Base-by-base conservation (phyloP, 2,329 filamentous ascomycete genomes). In the Pseudocercospora vitis region DNA sequence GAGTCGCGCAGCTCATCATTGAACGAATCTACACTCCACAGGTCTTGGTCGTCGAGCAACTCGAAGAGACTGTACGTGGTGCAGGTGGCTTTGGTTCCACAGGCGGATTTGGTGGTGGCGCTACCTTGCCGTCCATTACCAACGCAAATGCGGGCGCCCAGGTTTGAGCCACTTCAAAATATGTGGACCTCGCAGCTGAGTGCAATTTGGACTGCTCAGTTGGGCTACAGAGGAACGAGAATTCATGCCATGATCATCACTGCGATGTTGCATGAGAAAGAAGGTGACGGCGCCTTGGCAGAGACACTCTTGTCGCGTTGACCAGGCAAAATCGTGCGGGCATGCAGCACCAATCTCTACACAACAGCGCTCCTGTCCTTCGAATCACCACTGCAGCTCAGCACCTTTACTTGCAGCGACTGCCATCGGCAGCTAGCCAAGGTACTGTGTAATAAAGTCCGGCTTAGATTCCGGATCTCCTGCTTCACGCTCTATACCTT, bases 1-100 rank as follows among this genome's bases (percentile, higher is more conserved):
- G 94, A 49, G 78, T 99, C 67, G 95, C 94, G 35, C 94, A 99
- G 79, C 81, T 99, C 63, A 84, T 99, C 61, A 78, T 99, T 52
- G 94, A 99, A 80, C 84, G 90, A 71, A 96, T 97, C 68, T 91
- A 88, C 68, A 97, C 91, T 23, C 92, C 94, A 2, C 89, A 95
- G 42, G 88, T 99, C 4, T 74, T 88, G n/a, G 91, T 95, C 67
- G 92, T 97, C 2, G 78, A 89, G 65, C 83, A 92, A 75, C 79
- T 99, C 53, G 89, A 92, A 67, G 89, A 91, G 76, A 97, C 89
- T 68, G 90, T 95, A 8, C 81, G 94, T 35, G 94, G 94, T 21
- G 90, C 86, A 0, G 92, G 91, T 21, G 94, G 91, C 1, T 96
- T 96, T 69, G 91, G 91, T 50, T 95, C 90, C 73, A 96, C 91